These are phyloP conservation scores for Mortierella sp. DNA, from an alignment of 371 early-diverging fungal genomes.

Conservation along the genomic window DNA sequence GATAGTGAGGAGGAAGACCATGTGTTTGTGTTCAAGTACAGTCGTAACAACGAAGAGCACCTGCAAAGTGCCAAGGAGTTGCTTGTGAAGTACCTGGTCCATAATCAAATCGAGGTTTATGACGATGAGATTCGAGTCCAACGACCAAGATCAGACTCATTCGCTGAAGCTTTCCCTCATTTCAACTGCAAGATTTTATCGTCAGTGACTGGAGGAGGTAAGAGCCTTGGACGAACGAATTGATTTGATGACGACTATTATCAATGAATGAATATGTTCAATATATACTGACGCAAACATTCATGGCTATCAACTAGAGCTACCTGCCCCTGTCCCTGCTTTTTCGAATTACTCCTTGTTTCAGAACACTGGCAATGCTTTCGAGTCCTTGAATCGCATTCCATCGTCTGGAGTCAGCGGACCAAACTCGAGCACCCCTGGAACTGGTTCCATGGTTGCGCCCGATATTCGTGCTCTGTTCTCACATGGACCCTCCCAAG, in stretches of 20 bases:
- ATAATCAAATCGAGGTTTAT: slow-evolving; percentile 60
- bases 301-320: slow-evolving; percentile 16
- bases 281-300: background rate
- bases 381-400: slow-evolving; percentile 31
- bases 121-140: slow-evolving; percentile 50
- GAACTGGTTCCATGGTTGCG: slow-evolving; percentile 38
- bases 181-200: slow-evolving; percentile 57
- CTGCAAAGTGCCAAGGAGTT: slow-evolving; percentile 58
- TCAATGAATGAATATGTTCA: too few species aligned
- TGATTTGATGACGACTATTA: background rate
- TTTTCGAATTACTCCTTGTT: slow-evolving; percentile 50
- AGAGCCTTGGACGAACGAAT: background rate
- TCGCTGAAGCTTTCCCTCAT: slow-evolving; percentile 55
- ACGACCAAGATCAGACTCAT: slow-evolving; percentile 53
- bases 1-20: slow-evolving; percentile 47
- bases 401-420: slow-evolving; percentile 16
- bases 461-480: slow-evolving; percentile 46
- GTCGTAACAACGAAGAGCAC: slow-evolving; percentile 54
- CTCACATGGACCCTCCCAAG: slow-evolving; percentile 27
- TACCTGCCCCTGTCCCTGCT: slow-evolving; percentile 27
- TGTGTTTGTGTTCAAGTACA: slow-evolving; percentile 55
- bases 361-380: slow-evolving; percentile 48
- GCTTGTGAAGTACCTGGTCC: slow-evolving; percentile 58
- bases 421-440: slow-evolving; percentile 1
- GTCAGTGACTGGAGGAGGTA: slow-evolving; percentile 49